Conservation (phyloP, 768 basidiomycete genomes). For the Gymnopilus dilepis region DNA sequence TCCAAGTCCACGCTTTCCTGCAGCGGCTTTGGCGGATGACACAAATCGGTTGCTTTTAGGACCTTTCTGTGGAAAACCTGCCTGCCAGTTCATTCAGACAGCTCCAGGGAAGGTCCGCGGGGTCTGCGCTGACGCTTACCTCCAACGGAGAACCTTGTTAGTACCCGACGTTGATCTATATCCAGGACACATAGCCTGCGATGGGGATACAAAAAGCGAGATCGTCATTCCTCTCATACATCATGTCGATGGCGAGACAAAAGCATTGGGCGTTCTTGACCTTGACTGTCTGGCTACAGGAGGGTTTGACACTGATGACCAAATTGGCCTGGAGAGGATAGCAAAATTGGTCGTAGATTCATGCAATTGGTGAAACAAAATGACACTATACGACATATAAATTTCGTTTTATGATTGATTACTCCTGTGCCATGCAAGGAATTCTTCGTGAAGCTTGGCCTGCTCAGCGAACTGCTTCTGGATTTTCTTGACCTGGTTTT, state of each 20-base stretch:
- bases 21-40: slow-evolving; percentile 23
- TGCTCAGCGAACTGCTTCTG: slow-evolving; percentile 77
- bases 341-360: slow-evolving; percentile 63
- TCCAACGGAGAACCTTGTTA: slow-evolving; percentile 59
- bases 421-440: slow-evolving; percentile 51
- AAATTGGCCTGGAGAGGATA: slow-evolving; percentile 76
- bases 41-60: slow-evolving; percentile 63
- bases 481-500: slow-evolving; percentile 78
- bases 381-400: not conserved
- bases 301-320: slow-evolving; percentile 82
- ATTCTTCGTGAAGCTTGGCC: slow-evolving; percentile 82
- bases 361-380: slow-evolving; percentile 63
- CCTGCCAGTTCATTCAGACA: slow-evolving; percentile 82
- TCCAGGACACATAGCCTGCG: slow-evolving; percentile 95
- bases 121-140: slow-evolving; percentile 85
- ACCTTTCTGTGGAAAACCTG: slow-evolving; percentile 91
- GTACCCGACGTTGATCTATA: slow-evolving; percentile 81
- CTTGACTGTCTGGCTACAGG: slow-evolving; percentile 77
- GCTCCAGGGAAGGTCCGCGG: slow-evolving; percentile 62
- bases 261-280: slow-evolving; percentile 72
- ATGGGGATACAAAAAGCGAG: slow-evolving; percentile 89
- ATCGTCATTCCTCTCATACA: slow-evolving; percentile 81
- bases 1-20: slow-evolving; percentile 46
- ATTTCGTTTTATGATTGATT: slow-evolving; percentile 6
- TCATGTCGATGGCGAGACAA: slow-evolving; percentile 32